phyloP scores from a whole-genome alignment of 768 basidiomycete species.

The Ephemerocybe angulata region DNA sequence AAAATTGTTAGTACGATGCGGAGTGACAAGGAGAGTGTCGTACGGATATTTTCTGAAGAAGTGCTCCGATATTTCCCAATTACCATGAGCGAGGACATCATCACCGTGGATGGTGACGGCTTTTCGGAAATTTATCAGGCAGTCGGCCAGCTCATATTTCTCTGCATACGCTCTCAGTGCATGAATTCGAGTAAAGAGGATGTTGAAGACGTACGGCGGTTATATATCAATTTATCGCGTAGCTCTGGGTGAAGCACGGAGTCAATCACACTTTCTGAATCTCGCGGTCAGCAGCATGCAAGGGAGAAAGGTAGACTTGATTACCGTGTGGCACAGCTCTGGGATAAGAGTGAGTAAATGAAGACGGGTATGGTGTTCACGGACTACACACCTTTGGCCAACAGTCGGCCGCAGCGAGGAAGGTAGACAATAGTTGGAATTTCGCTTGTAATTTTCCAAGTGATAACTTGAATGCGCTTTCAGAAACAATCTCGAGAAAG shows the following conservation, averaged over 20 bases:
- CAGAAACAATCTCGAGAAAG: background rate
- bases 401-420: slow-evolving; percentile 82
- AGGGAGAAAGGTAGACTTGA: slow-evolving; percentile 16
- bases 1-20: background rate
- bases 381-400: slow-evolving; percentile 64
- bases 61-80: slow-evolving; percentile 85
- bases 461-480: slow-evolving; percentile 60
- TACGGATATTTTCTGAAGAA: slow-evolving; percentile 85
- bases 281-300: slow-evolving; percentile 2
- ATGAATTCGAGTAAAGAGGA: background rate
- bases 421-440: slow-evolving; percentile 83
- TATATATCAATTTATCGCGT: slow-evolving; percentile 85
- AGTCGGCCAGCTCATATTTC: slow-evolving; percentile 77
- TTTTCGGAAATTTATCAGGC: slow-evolving; percentile 66
- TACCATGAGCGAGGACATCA: slow-evolving; percentile 83
- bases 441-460: slow-evolving; percentile 83
- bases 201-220: slow-evolving; percentile 56
- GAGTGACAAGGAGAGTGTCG: slow-evolving; percentile 19
- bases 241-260: slow-evolving; percentile 85
- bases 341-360: slow-evolving; percentile 12
- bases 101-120: slow-evolving; percentile 81
- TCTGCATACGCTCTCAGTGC: slow-evolving; percentile 36
- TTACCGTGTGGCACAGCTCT: slow-evolving; percentile 84
- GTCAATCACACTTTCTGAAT: slow-evolving; percentile 84
- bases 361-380: background rate